These are phyloP conservation scores for Penstemon barbatus DNA, from an alignment of 257 asterid genomes.

Conservation along the genomic window DNA sequence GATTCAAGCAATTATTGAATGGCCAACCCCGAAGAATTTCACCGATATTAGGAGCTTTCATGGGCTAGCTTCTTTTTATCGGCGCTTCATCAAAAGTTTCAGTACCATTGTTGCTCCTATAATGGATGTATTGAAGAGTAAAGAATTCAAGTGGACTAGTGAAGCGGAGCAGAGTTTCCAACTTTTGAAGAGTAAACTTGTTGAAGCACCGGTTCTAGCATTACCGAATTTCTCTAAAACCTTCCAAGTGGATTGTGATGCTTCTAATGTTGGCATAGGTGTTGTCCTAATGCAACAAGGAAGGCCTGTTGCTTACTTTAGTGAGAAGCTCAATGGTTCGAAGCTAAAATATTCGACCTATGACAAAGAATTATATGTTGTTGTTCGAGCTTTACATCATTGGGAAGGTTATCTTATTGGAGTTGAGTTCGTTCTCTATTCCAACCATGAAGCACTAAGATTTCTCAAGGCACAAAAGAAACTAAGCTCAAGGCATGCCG, in stretches of 20 bases:
- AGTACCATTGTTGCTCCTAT: slow-evolving; percentile 11
- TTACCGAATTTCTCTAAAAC: not conserved
- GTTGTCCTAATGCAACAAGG: not conserved
- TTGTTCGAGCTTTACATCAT: not conserved
- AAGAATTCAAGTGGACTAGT: not conserved
- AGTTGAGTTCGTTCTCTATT: not conserved
- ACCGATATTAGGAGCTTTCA: slow-evolving; percentile 13
- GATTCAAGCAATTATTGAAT: not conserved
- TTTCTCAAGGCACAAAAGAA: not conserved
- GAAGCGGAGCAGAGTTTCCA: not conserved
- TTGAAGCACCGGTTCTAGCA: not conserved
- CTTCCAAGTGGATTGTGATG: slow-evolving; percentile 12
- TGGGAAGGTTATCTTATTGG: not conserved
- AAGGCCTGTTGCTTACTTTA: not conserved
- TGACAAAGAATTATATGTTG: not conserved
- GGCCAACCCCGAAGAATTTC: not conserved
- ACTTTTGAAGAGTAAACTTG: not conserved
- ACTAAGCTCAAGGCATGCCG: not conserved
- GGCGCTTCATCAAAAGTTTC: slow-evolving; percentile 3
- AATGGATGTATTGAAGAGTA: not conserved
- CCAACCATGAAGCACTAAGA: not conserved
- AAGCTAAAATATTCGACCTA: not conserved
- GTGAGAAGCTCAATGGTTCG: not conserved
- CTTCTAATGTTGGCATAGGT: slow-evolving; percentile 6
- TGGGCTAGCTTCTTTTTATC: slow-evolving; percentile 18